These are phyloP conservation scores for Agaricus sinodeliciosus DNA, from an alignment of 768 basidiomycete genomes.

Conservation along the genomic window DNA sequence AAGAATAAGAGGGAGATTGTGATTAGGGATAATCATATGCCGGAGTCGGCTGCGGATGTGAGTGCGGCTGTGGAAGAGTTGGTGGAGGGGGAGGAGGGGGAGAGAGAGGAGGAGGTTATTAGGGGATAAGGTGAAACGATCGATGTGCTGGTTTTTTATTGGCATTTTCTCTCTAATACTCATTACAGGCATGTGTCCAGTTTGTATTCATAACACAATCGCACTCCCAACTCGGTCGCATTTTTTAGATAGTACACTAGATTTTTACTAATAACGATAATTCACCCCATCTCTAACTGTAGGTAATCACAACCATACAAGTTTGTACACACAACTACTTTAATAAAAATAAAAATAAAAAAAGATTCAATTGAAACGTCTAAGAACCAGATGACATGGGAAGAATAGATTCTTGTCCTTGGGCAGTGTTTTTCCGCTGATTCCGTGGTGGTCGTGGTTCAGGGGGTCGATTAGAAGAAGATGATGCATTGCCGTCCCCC, in stretches of 20 bases:
- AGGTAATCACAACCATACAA: too few species aligned
- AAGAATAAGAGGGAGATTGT: constrained; percentile 35
- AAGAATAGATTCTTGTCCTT: not conserved
- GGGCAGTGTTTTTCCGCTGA: not conserved
- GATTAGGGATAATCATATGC: constrained; percentile 58
- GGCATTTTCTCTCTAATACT: too few species aligned
- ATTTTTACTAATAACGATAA: too few species aligned
- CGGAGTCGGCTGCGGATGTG: constrained; percentile 30
- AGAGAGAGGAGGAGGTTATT: not conserved
- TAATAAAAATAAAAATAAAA: too few species aligned
- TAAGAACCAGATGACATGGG: not conserved
- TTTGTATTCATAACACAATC: too few species aligned
- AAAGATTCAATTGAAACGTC: not conserved
- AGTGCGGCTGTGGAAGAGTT: not conserved
- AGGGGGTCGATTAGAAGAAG: not conserved
- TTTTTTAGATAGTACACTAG: too few species aligned
- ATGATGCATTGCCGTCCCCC: not conserved
- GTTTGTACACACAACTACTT: too few species aligned
- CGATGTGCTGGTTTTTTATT: too few species aligned
- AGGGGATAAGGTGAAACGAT: not conserved
- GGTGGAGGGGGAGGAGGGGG: not conserved
- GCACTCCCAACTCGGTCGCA: too few species aligned
- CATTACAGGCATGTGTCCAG: too few species aligned
- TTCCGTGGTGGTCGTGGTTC: not conserved
- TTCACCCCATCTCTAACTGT: too few species aligned